Conservation (phyloP, 1,284 basidiomycete species). For the Mycena sp. region DNA sequence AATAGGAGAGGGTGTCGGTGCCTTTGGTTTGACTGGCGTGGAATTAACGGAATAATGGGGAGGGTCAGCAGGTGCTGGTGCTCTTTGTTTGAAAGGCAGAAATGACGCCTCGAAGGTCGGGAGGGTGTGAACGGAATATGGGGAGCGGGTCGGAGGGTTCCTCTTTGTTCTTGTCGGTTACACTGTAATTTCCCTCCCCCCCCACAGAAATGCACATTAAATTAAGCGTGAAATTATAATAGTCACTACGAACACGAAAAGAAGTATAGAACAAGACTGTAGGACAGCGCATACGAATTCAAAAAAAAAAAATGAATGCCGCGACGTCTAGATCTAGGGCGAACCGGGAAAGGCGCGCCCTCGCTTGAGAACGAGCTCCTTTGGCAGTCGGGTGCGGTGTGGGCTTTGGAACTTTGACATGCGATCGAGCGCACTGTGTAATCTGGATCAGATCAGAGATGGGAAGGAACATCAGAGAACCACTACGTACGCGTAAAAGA, state of each 20-base stretch:
- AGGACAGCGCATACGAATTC: too few relatives aligned
- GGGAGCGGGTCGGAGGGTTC: too few relatives aligned
- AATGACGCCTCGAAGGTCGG: too few relatives aligned
- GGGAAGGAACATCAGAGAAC: not conserved
- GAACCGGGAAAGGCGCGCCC: conserved; percentile 1
- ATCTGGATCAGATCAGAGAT: not conserved
- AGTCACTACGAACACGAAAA: not conserved
- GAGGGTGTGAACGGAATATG: too few relatives aligned
- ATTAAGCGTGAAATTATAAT: not conserved
- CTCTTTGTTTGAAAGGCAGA: too few relatives aligned
- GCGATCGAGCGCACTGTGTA: not conserved
- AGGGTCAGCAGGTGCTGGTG: too few relatives aligned
- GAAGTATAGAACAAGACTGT: not conserved
- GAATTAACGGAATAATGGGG: too few relatives aligned
- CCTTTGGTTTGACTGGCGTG: too few relatives aligned
- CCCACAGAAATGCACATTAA: not conserved
- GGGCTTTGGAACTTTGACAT: not conserved
- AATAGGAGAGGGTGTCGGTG: not conserved
- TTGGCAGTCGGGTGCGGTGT: conserved; percentile 1
- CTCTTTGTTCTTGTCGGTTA: too few relatives aligned
- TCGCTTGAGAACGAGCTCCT: not conserved
- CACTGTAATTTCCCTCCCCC: too few relatives aligned
- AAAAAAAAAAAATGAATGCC: not conserved
- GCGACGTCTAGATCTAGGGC: not conserved
- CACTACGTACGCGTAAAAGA: not conserved